Percentiles rank a stretch among this genome's conserved stretches.
Conservation (phyloP, 768 basidiomycete genomes). For the Porphyrellus cyaneotinctus region DNA sequence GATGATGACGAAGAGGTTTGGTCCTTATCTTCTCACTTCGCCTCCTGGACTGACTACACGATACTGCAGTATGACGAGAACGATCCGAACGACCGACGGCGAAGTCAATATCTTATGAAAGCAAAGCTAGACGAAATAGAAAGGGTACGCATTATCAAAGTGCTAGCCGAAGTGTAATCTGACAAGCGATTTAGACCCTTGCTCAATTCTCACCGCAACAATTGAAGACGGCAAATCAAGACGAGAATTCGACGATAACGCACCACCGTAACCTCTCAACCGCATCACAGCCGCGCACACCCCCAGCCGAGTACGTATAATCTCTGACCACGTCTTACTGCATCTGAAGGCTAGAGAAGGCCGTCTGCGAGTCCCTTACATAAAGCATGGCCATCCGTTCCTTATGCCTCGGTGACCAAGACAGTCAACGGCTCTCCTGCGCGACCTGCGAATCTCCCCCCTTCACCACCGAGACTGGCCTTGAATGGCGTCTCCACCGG, state of each 20-base stretch:
- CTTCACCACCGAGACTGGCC: conserved; percentile 59
- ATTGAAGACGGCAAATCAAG: conserved; percentile 21
- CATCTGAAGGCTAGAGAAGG: conserved; percentile 11
- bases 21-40: conserved; percentile 10
- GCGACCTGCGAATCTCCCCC: conserved; percentile 30
- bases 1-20: conserved; percentile 43
- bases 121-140: conserved; percentile 80
- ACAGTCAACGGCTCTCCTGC: conserved; percentile 19
- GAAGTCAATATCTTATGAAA: conserved; percentile 71
- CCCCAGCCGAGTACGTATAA: conserved; percentile 20
- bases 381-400: conserved; percentile 43
- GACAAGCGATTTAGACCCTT: conserved; percentile 43
- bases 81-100: conserved; percentile 70
- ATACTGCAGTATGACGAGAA: conserved; percentile 55
- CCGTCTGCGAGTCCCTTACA: conserved; percentile 9
- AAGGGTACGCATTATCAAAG: conserved; percentile 39
- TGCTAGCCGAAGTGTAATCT: conserved; percentile 1
- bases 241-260: conserved; percentile 20
- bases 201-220: conserved; percentile 61
- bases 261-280: conserved; percentile 18
- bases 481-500: conserved; percentile 66
- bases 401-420: conserved; percentile 36
- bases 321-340: conserved; percentile 3
- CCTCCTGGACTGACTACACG: conserved; percentile 14
- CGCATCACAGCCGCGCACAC: conserved; percentile 10